These are phyloP conservation scores for Cutaneotrichosporon sp. DNA, from an alignment of 1,284 basidiomycete species.

Conservation along the genomic window DNA sequence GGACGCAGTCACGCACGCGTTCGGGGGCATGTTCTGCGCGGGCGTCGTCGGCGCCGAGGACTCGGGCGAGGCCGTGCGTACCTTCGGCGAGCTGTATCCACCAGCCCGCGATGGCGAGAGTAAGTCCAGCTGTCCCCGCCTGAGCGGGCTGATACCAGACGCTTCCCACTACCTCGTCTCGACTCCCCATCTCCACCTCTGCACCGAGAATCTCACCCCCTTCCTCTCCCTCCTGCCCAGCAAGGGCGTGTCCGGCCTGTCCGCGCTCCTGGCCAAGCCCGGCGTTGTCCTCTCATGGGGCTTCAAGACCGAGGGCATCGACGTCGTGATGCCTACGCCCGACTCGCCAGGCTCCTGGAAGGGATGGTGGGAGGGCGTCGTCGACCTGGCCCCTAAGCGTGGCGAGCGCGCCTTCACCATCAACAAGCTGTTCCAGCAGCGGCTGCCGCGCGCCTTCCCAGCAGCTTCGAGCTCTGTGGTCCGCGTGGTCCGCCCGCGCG, in stretches of 20 bases:
- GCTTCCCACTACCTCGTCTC: constrained; percentile 54
- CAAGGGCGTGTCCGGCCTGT: constrained; percentile 87
- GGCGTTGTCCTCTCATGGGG: constrained; percentile 81
- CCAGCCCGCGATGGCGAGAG: constrained; percentile 38
- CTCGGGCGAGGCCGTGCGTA: constrained; percentile 56
- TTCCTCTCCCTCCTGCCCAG: constrained; percentile 94
- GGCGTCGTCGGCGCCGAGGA: constrained; percentile 63
- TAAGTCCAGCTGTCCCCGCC: not conserved
- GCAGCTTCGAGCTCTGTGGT: constrained; percentile 60
- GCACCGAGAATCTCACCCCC: constrained; percentile 95
- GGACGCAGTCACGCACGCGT: constrained; percentile 79
- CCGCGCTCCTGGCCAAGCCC: constrained; percentile 80
- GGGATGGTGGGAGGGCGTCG: constrained; percentile 78
- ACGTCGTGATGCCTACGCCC: constrained; percentile 45
- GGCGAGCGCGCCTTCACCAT: constrained; percentile 73
- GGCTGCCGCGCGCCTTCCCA: constrained; percentile 60
- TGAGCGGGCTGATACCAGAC: constrained; percentile 26
- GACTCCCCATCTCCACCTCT: constrained; percentile 78
- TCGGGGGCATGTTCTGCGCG: constrained; percentile 92
- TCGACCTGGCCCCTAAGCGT: constrained; percentile 67
- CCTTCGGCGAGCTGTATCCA: constrained; percentile 60
- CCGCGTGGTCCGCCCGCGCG: constrained; percentile 35
- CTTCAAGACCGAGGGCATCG: constrained; percentile 60
- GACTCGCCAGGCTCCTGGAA: constrained; percentile 57
- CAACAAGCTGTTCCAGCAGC: constrained; percentile 68